These are phyloP conservation scores for Massospora cicadina DNA, from an alignment of 371 early-diverging fungal genomes.

Conservation along the genomic window DNA sequence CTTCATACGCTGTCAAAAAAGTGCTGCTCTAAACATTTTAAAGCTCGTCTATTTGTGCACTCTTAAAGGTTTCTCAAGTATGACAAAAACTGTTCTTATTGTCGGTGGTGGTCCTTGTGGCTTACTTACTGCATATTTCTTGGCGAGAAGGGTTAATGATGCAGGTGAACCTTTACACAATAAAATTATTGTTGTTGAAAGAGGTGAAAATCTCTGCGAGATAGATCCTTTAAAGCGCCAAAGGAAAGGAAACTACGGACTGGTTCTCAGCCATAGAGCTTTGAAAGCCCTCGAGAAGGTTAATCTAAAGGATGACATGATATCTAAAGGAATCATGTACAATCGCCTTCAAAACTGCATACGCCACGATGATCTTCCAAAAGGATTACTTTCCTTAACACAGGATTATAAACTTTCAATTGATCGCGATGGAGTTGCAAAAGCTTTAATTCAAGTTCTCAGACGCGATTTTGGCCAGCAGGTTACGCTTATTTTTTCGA, in stretches of 20 bases:
- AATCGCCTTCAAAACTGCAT: neutral
- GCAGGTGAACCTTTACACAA: neutral
- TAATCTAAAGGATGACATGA: neutral
- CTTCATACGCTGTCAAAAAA: too few relatives aligned
- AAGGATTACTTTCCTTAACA: neutral
- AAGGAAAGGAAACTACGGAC: neutral
- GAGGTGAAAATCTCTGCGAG: neutral
- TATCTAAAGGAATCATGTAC: neutral
- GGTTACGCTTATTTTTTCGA: neutral
- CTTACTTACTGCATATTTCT: slow-evolving; percentile 2
- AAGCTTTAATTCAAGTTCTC: neutral
- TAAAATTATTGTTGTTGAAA: neutral
- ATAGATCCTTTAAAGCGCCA: neutral
- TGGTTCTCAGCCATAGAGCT: neutral
- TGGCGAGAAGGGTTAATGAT: neutral
- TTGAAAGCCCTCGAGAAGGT: slow-evolving; percentile 4
- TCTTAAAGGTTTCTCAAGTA: too few relatives aligned
- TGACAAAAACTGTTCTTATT: neutral
- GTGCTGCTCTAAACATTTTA: too few relatives aligned
- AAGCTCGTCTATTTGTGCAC: too few relatives aligned
- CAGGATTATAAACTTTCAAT: slow-evolving; percentile 5
- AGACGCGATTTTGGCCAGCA: neutral
- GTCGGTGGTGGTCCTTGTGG: slow-evolving; percentile 7
- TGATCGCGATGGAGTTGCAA: slow-evolving; percentile 2
- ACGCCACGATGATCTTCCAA: slow-evolving; percentile 3